phyloP scores from a whole-genome alignment of 208 protist species.

The Crithidia mellificae region DNA sequence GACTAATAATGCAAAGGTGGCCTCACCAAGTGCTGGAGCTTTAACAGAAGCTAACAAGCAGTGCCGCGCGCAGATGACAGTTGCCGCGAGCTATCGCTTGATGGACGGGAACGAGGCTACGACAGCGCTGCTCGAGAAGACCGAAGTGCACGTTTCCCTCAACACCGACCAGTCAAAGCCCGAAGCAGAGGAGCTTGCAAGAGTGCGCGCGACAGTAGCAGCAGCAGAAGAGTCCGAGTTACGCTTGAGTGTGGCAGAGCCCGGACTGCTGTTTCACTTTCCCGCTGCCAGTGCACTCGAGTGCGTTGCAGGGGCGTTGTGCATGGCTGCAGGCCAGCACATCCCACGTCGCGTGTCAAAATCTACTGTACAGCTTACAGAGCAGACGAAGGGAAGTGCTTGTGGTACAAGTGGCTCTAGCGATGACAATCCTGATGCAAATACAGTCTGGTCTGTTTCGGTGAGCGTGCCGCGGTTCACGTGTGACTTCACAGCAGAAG shows the following conservation, averaged over 20 bases:
- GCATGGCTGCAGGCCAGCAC: conserved; percentile 6
- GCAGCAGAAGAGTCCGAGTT: neutral
- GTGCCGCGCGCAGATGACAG: neutral
- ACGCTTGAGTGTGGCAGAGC: neutral
- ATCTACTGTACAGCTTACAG: neutral
- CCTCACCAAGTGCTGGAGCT: neutral
- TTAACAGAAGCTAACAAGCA: neutral
- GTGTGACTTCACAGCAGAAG: neutral
- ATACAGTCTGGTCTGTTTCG: conserved; percentile 2
- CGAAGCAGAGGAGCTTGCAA: no score
- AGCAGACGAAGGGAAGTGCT: no score
- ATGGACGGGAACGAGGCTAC: no score
- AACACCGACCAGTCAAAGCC: neutral
- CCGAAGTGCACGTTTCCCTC: neutral
- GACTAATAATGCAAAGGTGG: neutral
- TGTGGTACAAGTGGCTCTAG: no score
- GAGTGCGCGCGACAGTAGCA: no score
- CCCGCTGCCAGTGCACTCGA: conserved; percentile 1
- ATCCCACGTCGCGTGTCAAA: neutral
- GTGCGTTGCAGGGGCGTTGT: conserved; percentile 7
- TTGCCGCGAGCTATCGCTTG: neutral
- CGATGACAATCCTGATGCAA: neutral
- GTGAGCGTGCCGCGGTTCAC: neutral
- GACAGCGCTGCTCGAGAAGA: neutral
- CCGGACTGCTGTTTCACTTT: neutral